These are phyloP conservation scores for Gillenia trifoliata DNA, from an alignment of 306 rosid species.

Conservation along the genomic window DNA sequence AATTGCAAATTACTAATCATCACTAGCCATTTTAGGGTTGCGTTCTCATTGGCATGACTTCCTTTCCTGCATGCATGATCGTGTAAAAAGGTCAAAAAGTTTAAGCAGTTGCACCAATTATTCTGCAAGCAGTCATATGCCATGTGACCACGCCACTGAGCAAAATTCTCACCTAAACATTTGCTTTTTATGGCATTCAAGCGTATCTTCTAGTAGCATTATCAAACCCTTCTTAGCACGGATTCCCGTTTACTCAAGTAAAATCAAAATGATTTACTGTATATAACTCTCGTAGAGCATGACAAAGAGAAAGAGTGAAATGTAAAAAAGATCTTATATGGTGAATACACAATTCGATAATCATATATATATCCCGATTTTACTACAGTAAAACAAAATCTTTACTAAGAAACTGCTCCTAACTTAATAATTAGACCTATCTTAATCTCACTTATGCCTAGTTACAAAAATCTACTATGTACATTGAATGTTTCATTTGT, in stretches of 20 bases:
- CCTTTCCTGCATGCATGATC: not conserved
- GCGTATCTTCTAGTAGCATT: not conserved
- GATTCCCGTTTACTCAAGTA: not conserved
- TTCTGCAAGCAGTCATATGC: not conserved
- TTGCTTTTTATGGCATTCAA: not conserved
- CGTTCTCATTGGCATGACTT: not conserved
- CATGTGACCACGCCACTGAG: not conserved
- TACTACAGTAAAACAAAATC: too few species aligned
- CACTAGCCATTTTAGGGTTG: not conserved
- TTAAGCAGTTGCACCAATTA: constrained; percentile 5
- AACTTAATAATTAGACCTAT: not conserved
- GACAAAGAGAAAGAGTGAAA: too few species aligned
- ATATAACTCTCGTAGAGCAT: too few species aligned
- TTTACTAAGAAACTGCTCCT: too few species aligned
- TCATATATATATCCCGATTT: too few species aligned
- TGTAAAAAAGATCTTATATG: too few species aligned
- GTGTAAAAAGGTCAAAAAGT: not conserved
- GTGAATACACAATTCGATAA: too few species aligned
- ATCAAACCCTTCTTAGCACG: not conserved
- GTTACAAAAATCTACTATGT: not conserved
- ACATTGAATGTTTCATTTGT: not conserved
- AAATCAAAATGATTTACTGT: too few species aligned
- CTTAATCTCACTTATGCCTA: not conserved
- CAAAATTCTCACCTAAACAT: not conserved
- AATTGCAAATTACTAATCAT: not conserved